A percentile compares a stretch with the other conserved stretches of the same genome.
Conservation (phyloP, 495 filamentous ascomycete genomes). For the Chaetomium fimeti region DNA sequence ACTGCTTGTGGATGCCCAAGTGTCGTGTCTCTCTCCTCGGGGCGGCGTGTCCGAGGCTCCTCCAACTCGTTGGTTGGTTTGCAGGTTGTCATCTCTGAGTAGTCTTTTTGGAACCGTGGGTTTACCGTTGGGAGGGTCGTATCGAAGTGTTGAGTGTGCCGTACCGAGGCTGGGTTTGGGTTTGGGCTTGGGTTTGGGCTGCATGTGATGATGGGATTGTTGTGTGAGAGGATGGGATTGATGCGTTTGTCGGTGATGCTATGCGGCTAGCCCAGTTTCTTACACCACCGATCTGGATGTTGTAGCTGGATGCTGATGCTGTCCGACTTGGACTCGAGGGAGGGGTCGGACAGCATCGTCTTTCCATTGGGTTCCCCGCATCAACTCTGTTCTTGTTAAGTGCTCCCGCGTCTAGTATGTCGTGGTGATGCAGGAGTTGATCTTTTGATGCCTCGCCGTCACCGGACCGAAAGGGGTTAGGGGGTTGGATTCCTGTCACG, state of each 20-base stretch:
- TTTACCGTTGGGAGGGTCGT: too few species aligned
- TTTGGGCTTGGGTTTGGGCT: too few species aligned
- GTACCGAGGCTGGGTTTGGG: too few species aligned
- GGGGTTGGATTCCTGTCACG: background rate
- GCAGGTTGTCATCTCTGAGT: too few species aligned
- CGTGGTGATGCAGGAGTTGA: background rate
- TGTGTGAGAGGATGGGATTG: background rate
- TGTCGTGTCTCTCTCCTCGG: too few species aligned
- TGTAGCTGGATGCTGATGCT: background rate
- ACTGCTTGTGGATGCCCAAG: too few species aligned
- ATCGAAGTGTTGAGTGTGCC: too few species aligned
- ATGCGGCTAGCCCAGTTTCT: background rate
- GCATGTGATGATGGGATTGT: background rate
- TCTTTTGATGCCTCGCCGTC: background rate
- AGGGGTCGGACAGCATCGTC: slow-evolving; percentile 1
- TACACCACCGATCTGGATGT: background rate
- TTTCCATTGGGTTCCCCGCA: background rate
- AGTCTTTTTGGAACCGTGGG: too few species aligned
- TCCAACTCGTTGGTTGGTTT: too few species aligned
- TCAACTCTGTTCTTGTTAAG: background rate
- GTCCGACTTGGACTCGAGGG: background rate
- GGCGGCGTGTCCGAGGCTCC: too few species aligned
- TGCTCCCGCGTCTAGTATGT: background rate
- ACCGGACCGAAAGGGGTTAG: background rate
- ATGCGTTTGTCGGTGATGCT: background rate